Conservation (phyloP, 805 yeast species). For the Clavispora fructus region DNA sequence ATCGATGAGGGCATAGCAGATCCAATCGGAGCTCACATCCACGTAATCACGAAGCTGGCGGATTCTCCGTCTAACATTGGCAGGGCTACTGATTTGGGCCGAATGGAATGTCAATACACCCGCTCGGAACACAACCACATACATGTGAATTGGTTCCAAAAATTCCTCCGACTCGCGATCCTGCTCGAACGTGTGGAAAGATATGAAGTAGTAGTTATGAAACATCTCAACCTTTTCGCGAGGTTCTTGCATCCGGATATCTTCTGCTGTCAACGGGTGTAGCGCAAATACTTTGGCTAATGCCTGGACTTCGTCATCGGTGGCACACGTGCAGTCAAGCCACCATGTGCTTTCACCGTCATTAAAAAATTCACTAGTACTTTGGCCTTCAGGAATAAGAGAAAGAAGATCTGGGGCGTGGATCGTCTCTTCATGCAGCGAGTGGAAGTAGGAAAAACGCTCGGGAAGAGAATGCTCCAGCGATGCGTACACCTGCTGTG, state of each 20-base stretch:
- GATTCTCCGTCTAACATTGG: slow-evolving; percentile 1
- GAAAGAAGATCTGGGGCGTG: slow-evolving; percentile 1
- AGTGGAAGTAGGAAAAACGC: not conserved
- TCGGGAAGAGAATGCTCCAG: not conserved
- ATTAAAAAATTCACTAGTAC: not conserved
- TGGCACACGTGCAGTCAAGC: slow-evolving; percentile 1
- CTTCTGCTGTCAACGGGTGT: slow-evolving; percentile 3
- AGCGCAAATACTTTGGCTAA: slow-evolving; percentile 1
- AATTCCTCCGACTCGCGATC: slow-evolving; percentile 60
- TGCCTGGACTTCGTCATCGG: not conserved
- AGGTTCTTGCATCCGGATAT: slow-evolving; percentile 1
- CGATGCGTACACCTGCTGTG: not conserved
- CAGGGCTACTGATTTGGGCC: not conserved
- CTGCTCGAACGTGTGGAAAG: slow-evolving; percentile 24
- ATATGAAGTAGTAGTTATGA: slow-evolving; percentile 1
- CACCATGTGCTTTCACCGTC: slow-evolving; percentile 1
- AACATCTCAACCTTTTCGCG: slow-evolving; percentile 3
- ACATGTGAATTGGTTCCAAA: slow-evolving; percentile 2
- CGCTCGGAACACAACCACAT: slow-evolving; percentile 1
- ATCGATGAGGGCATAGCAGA: slow-evolving; percentile 2
- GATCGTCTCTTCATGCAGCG: not conserved
- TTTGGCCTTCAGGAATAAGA: not conserved
- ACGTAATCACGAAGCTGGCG: slow-evolving; percentile 1
- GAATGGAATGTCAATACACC: slow-evolving; percentile 1
- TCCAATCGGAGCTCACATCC: slow-evolving; percentile 2